A percentile compares a stretch with the other conserved stretches of the same genome.
These are phyloP conservation scores for Wallacemonas collosoma DNA, from an alignment of 208 protist genomes.

Conservation along the genomic window DNA sequence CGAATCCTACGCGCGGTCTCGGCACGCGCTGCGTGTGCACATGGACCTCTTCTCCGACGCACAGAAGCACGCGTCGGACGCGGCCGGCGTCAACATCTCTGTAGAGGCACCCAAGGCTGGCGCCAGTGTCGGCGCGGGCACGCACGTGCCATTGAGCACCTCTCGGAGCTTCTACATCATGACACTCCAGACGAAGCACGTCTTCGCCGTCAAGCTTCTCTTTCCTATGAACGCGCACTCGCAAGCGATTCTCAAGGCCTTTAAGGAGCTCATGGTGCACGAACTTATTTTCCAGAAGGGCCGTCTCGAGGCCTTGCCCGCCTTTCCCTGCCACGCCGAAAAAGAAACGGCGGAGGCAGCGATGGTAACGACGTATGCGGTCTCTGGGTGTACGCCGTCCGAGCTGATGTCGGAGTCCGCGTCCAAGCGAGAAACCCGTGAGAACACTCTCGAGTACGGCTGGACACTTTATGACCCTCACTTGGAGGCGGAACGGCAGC, in stretches of 20 bases:
- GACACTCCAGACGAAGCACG: slow-evolving; percentile 47
- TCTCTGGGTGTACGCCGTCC: not conserved
- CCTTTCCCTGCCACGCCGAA: slow-evolving; percentile 30
- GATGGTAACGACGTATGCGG: not conserved
- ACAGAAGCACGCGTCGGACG: not conserved
- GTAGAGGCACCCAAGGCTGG: not conserved
- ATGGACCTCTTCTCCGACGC: not conserved
- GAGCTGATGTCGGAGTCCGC: too few relatives aligned
- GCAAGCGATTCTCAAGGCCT: slow-evolving; percentile 24
- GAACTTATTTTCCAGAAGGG: not conserved
- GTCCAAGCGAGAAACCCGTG: not conserved
- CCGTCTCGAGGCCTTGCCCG: slow-evolving; percentile 44
- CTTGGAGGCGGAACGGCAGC: slow-evolving; percentile 58
- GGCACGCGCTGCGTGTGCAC: slow-evolving; percentile 3
- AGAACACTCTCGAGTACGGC: slow-evolving; percentile 62
- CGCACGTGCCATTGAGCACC: not conserved
- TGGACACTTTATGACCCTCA: slow-evolving; percentile 72
- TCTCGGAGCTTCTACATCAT: slow-evolving; percentile 36
- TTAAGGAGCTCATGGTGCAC: slow-evolving; percentile 20
- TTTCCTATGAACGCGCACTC: slow-evolving; percentile 26
- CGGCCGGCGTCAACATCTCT: not conserved
- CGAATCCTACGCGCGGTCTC: slow-evolving; percentile 3
- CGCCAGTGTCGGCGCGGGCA: not conserved
- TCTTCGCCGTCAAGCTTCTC: slow-evolving; percentile 37
- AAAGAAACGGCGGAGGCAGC: slow-evolving; percentile 5